phyloP scores from a whole-genome alignment of 306 rosid species.

The Oxytropis ochrocephala region DNA sequence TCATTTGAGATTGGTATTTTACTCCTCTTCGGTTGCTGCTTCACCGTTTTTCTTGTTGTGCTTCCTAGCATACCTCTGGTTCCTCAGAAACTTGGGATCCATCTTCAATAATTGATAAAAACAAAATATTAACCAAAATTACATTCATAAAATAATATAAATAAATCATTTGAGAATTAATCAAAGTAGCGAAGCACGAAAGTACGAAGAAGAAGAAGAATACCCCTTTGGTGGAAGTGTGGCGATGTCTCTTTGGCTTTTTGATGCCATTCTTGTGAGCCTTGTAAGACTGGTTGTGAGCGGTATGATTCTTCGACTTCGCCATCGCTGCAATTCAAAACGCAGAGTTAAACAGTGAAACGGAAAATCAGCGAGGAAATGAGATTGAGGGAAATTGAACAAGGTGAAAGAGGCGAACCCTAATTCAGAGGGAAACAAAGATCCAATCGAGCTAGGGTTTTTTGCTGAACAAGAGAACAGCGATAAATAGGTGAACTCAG shows the following conservation, averaged over 20 bases:
- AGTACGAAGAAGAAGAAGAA: background rate
- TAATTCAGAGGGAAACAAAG: background rate
- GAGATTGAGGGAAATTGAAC: background rate
- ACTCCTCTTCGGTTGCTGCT: constrained; percentile 54
- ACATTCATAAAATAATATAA: no score
- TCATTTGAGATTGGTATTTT: constrained; percentile 9
- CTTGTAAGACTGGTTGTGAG: constrained; percentile 96
- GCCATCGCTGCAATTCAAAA: constrained; percentile 65
- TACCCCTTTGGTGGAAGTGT: constrained; percentile 97
- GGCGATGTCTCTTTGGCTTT: constrained; percentile 92
- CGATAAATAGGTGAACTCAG: background rate
- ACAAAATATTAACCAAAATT: background rate
- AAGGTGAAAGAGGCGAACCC: background rate
- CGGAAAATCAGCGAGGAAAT: background rate
- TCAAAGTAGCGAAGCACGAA: background rate
- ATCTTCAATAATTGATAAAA: constrained; percentile 35
- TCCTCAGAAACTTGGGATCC: constrained; percentile 98
- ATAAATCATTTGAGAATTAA: background rate
- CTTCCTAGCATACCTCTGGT: constrained; percentile 99
- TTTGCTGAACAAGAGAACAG: background rate
- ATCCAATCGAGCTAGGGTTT: constrained; percentile 26
- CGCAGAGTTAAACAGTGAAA: background rate
- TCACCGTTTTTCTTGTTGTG: constrained; percentile 72
- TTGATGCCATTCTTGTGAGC: constrained; percentile 99
- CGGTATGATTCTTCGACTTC: constrained; percentile 99